Evolutionary conservation across 176 grass and related monocot genomes (phyloP).

Genomic region (Themeda triandra): DNA sequence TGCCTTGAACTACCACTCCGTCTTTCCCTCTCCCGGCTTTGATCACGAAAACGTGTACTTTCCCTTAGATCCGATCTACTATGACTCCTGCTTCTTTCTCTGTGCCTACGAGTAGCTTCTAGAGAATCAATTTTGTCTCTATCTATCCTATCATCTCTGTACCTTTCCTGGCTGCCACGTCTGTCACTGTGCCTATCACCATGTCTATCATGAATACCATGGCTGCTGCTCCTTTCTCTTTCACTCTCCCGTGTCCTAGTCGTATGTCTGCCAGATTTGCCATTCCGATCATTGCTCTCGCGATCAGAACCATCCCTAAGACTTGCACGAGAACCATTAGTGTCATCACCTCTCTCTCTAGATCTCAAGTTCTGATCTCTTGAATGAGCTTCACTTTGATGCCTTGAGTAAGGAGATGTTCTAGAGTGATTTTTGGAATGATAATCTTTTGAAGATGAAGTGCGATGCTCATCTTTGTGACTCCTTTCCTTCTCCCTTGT

Average conservation of each 20-base stretch:
- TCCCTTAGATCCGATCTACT: constrained; percentile 50
- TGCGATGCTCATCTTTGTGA: constrained; percentile 6
- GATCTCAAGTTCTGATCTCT: constrained; percentile 36
- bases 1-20: constrained; percentile 48
- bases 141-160: constrained; percentile 37
- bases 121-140: constrained; percentile 34
- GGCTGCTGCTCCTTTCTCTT: constrained; percentile 46
- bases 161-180: constrained; percentile 31
- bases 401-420: constrained; percentile 26
- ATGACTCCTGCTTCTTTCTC: constrained; percentile 63
- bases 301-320: constrained; percentile 29
- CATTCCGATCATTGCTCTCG: constrained; percentile 29
- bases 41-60: constrained; percentile 12
- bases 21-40: constrained; percentile 57
- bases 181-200: constrained; percentile 29
- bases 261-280: constrained; percentile 23
- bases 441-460: constrained; percentile 10
- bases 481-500: constrained; percentile 32
- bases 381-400: constrained; percentile 15
- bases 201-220: constrained; percentile 24
- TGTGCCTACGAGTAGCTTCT: constrained; percentile 35
- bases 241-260: constrained; percentile 23
- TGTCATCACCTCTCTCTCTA: constrained; percentile 5
- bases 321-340: constrained; percentile 31
- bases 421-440: constrained; percentile 31